Evolutionary conservation across 2,329 filamentous ascomycete genomes (phyloP).

Genomic region (Aspergillus persii): DNA sequence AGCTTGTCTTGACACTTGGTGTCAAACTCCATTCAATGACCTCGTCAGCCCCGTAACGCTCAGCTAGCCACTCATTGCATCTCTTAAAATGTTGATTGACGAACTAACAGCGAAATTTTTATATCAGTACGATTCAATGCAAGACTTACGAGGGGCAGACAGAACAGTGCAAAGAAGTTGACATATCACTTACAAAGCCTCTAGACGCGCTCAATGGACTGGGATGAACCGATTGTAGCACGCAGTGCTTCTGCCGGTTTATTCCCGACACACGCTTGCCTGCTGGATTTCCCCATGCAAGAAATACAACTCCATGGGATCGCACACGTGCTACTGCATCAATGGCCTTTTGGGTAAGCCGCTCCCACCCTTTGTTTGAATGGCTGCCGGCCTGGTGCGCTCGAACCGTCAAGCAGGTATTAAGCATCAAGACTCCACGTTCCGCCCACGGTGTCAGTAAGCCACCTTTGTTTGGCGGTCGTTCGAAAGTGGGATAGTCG

Average conservation of each 20-base stretch:
- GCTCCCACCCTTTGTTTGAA: constrained; percentile 84
- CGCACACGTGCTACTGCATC: constrained; percentile 78
- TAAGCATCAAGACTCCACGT: constrained; percentile 86
- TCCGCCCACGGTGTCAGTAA: constrained; percentile 92
- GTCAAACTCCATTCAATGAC: constrained; percentile 81
- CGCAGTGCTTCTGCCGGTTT: constrained; percentile 70
- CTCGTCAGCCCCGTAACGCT: constrained; percentile 74
- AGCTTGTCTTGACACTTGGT: constrained; percentile 20
- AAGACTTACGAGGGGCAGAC: background rate
- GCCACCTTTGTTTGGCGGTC: constrained; percentile 74
- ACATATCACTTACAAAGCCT: constrained; percentile 63
- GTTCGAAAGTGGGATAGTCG: constrained; percentile 77
- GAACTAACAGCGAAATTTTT: constrained; percentile 29
- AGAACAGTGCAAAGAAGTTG: background rate
- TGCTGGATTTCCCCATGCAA: constrained; percentile 89
- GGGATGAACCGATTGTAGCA: constrained; percentile 85
- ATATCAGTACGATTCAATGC: background rate
- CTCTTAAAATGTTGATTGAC: constrained; percentile 48
- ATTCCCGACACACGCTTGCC: constrained; percentile 74
- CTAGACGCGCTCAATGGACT: constrained; percentile 82
- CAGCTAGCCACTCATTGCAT: constrained; percentile 66
- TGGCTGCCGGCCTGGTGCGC: constrained; percentile 87
- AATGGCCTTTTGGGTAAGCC: constrained; percentile 86
- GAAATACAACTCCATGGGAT: constrained; percentile 80
- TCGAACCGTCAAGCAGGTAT: constrained; percentile 91